Evolutionary conservation across 1,284 basidiomycete genomes (phyloP), one percentile per base, ranked within the genome.

Genomic region (Cutaneotrichosporon arboriforme): DNA sequence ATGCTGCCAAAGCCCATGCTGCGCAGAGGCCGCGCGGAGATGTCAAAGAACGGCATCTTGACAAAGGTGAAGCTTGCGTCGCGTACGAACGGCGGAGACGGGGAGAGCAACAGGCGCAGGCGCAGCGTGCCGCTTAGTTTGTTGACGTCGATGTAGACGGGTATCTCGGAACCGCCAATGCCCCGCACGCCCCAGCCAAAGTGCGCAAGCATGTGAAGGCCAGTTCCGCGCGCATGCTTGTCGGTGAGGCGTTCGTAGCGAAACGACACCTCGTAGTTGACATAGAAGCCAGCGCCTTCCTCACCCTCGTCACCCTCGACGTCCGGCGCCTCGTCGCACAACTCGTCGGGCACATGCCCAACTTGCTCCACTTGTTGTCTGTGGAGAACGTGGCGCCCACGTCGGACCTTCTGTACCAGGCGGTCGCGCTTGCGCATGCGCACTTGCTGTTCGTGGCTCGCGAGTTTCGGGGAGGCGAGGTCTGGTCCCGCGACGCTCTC

Each of bases 221-320:
- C 72, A 46, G 61, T 69, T 3, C 72, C 74, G 31, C 67, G 66
- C 33, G 62, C 59, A 4, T 21, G 14, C 5, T 62, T 63, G 23
- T 55, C 57, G 36, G 60, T 51, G 1, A 62, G 52, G 12, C 64
- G 53, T 36, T 61, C 60, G 49, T 74, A 76, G 34, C 64, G 60
- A 42, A 75, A 76, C 8, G 68, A 68, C n/a, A 74, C 59, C 35
- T 72, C 70, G 51, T 68, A 73, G 54, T 76, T 76, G 47, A 76
- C 70, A 47, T 69, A 76, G 45, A 71, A 67, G 7, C 70, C 72
- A 8, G 58, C 63, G 43, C 69, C 63, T 17, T 55, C 54, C 33
- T 70, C 68, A 9, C 67, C 23, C 7, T 46, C 22, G 8, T 35
- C 37, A 12, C 23, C 45, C 8, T 43, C 40, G 43, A 35, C 10